Percentiles rank a stretch among this genome's conserved stretches.
Conservation (phyloP, 2,329 filamentous ascomycete species). For the Aspergillus transmontanensis region DNA sequence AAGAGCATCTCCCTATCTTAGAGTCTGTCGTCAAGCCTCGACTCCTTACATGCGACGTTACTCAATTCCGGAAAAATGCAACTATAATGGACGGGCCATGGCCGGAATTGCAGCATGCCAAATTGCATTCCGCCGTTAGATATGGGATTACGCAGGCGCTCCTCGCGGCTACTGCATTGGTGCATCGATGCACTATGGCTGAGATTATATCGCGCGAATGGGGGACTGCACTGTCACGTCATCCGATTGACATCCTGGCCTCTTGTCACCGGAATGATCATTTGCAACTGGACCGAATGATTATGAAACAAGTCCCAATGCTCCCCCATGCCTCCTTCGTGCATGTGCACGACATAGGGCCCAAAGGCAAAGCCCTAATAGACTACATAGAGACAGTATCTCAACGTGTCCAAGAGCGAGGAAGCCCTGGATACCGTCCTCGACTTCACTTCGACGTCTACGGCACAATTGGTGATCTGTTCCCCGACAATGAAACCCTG, state of each 20-base stretch:
- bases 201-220: conserved; percentile 22
- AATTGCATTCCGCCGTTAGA: conserved; percentile 18
- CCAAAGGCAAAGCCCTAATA: conserved; percentile 6
- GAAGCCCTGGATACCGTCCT: conserved; percentile 14
- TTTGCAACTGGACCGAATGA: conserved; percentile 22
- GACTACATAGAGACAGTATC: conserved; percentile 19
- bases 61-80: conserved; percentile 3
- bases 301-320: conserved; percentile 21
- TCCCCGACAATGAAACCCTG: conserved; percentile 7
- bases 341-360: conserved; percentile 19
- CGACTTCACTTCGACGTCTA: conserved; percentile 24
- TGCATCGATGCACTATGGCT: conserved; percentile 14
- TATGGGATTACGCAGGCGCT: conserved; percentile 22
- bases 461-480: conserved; percentile 20
- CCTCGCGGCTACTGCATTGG: conserved; percentile 17
- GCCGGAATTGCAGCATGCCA: conserved; percentile 3
- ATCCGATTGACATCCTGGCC: conserved; percentile 20
- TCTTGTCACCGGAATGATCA: conserved; percentile 22
- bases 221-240: conserved; percentile 8
- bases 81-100: background rate
- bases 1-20: conserved; percentile 17
- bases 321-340: conserved; percentile 23
- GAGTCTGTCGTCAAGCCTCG: conserved; percentile 17
- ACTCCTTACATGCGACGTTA: conserved; percentile 19
- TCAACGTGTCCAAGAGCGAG: conserved; percentile 13